Evolutionary conservation across 176 grass and related monocot genomes (phyloP).

Genomic region (Avena insularis): DNA sequence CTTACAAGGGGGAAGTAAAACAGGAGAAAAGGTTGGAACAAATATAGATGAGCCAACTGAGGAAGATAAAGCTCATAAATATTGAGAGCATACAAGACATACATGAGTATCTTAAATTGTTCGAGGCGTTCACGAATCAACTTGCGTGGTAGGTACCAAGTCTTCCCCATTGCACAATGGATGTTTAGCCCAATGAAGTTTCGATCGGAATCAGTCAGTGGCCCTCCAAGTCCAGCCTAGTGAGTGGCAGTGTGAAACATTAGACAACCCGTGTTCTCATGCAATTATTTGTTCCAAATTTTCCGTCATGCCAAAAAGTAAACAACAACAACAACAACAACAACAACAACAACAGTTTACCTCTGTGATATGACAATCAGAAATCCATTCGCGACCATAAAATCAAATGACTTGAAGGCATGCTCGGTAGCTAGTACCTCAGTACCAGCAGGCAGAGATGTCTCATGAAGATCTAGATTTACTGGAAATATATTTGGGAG

Average conservation of each 20-base stretch:
- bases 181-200: slow-evolving; percentile 3
- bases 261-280: background rate
- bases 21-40: slow-evolving; percentile 22
- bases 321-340: too few relatives aligned
- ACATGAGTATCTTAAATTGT: background rate
- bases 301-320: background rate
- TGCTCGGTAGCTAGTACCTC: background rate
- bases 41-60: slow-evolving; percentile 17
- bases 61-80: slow-evolving; percentile 13
- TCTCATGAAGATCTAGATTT: background rate
- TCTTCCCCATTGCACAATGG: background rate
- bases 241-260: background rate
- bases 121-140: background rate
- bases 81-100: slow-evolving; percentile 10
- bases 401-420: background rate
- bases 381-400: background rate
- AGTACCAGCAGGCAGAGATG: background rate
- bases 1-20: background rate
- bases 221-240: slow-evolving; percentile 41
- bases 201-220: background rate
- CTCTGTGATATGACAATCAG: background rate
- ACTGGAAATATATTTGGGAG: background rate
- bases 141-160: background rate
- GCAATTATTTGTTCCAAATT: background rate
- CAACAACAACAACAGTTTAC: background rate